phyloP scores from a whole-genome alignment of 1,139 yeast genomes.

The Debaryomycetaceae sp. region DNA sequence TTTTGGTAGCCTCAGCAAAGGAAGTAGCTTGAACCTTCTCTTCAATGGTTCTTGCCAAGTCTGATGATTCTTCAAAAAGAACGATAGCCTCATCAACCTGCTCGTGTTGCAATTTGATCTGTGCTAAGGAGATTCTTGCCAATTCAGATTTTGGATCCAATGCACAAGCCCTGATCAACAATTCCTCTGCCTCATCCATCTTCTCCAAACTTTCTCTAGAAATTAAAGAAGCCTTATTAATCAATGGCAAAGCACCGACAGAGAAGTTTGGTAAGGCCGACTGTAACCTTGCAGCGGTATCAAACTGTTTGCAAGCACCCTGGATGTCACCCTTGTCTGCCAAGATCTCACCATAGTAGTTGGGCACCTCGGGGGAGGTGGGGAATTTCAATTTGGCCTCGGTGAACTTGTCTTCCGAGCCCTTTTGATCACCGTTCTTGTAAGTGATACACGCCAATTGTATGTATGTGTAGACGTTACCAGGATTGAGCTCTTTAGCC shows the following conservation, averaged over 20 bases:
- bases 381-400: conserved; percentile 78
- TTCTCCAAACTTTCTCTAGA: conserved; percentile 55
- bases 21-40: conserved; percentile 92
- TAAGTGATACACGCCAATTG: conserved; percentile 92
- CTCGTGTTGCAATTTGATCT: conserved; percentile 80
- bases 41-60: conserved; percentile 75
- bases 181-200: conserved; percentile 59
- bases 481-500: conserved; percentile 70
- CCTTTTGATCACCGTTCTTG: conserved; percentile 65
- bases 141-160: conserved; percentile 86
- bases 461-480: conserved; percentile 80
- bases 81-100: conserved; percentile 77
- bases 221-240: conserved; percentile 81
- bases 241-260: conserved; percentile 85
- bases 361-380: conserved; percentile 86
- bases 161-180: conserved; percentile 74
- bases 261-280: conserved; percentile 55
- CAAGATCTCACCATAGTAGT: conserved; percentile 91
- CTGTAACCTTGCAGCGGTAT: conserved; percentile 81
- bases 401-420: conserved; percentile 66
- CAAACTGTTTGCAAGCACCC: conserved; percentile 81
- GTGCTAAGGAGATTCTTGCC: conserved; percentile 88
- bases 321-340: conserved; percentile 74
- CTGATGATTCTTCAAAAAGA: conserved; percentile 78
- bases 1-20: conserved; percentile 86